These are phyloP conservation scores for Sarcodon aspratus DNA, from an alignment of 768 basidiomycete species.

Conservation along the genomic window DNA sequence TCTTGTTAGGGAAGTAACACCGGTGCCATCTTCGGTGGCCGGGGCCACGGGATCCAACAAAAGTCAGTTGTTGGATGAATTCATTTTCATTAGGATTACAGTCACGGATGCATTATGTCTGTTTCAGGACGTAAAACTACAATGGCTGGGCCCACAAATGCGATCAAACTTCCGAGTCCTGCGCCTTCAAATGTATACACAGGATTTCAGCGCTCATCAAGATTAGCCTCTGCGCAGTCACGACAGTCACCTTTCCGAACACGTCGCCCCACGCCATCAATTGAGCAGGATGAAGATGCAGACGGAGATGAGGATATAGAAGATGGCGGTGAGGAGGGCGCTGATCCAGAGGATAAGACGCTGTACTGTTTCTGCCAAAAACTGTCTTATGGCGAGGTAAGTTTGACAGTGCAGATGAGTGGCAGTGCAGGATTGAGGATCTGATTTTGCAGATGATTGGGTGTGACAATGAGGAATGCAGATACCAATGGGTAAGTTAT, in stretches of 20 bases:
- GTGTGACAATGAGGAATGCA: conserved; percentile 46
- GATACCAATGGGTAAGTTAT: conserved; percentile 50
- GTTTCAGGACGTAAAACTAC: too few species aligned
- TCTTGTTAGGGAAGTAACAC: conserved; percentile 12
- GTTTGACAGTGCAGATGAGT: conserved; percentile 5
- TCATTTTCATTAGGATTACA: too few species aligned
- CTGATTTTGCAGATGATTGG: conserved; percentile 40
- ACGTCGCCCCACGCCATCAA: conserved; percentile 12
- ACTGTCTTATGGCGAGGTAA: conserved; percentile 46
- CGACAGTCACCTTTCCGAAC: conserved; percentile 10
- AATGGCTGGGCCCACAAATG: too few species aligned
- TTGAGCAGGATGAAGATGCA: conserved; percentile 20
- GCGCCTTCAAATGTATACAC: neutral
- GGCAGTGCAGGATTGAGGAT: neutral
- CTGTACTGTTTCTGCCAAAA: conserved; percentile 56
- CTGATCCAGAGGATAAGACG: conserved; percentile 45
- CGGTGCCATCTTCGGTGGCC: conserved; percentile 3
- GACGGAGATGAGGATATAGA: conserved; percentile 24
- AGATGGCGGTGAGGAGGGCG: conserved; percentile 30
- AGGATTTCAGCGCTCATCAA: neutral
- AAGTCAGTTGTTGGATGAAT: neutral
- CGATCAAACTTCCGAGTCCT: neutral
- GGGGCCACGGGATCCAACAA: conserved; percentile 4
- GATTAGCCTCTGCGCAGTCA: conserved; percentile 2
- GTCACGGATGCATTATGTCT: too few species aligned